Conservation (phyloP, 1,139 yeast genomes). For the Kodamaea ohmeri region DNA sequence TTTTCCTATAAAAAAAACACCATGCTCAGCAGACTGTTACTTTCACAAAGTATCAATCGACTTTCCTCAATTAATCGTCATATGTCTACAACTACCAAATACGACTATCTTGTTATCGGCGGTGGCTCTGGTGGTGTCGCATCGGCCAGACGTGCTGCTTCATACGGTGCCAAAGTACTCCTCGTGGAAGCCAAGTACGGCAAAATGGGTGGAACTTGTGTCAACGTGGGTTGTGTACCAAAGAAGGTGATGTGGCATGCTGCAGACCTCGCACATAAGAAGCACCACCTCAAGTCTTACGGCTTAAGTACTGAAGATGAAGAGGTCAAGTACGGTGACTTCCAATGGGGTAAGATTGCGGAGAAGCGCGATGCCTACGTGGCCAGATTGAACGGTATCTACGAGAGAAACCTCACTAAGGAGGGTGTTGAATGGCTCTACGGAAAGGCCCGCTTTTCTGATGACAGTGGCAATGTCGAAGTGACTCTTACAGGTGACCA, state of each 20-base stretch:
- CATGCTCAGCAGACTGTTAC: constrained; percentile 12
- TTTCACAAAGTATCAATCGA: constrained; percentile 8
- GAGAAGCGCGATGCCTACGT: constrained; percentile 90
- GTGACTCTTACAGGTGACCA: constrained; percentile 54
- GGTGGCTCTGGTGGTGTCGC: constrained; percentile 99
- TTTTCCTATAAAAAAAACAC: not conserved
- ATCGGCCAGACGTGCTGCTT: constrained; percentile 93
- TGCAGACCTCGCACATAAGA: constrained; percentile 76
- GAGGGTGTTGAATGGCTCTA: constrained; percentile 86
- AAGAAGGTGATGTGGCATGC: constrained; percentile 99
- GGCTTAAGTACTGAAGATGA: constrained; percentile 64
- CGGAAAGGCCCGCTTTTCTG: constrained; percentile 82
- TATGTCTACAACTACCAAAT: constrained; percentile 45
- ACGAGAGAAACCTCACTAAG: constrained; percentile 77
- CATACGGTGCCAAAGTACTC: constrained; percentile 85
- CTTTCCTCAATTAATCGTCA: constrained; percentile 22
- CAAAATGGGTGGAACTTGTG: constrained; percentile 95
- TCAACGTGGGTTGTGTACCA: constrained; percentile 98
- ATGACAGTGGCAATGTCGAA: constrained; percentile 68
- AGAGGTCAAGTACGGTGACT: constrained; percentile 51
- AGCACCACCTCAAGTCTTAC: constrained; percentile 73
- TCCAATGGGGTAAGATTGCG: constrained; percentile 81
- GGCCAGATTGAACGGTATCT: constrained; percentile 83
- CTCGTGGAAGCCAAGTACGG: constrained; percentile 69
- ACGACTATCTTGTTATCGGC: constrained; percentile 91